A percentile compares a stretch with the other conserved stretches of the same genome.
Conservation (phyloP, 495 filamentous ascomycete species). For the Hypoxylon subgilvum region DNA sequence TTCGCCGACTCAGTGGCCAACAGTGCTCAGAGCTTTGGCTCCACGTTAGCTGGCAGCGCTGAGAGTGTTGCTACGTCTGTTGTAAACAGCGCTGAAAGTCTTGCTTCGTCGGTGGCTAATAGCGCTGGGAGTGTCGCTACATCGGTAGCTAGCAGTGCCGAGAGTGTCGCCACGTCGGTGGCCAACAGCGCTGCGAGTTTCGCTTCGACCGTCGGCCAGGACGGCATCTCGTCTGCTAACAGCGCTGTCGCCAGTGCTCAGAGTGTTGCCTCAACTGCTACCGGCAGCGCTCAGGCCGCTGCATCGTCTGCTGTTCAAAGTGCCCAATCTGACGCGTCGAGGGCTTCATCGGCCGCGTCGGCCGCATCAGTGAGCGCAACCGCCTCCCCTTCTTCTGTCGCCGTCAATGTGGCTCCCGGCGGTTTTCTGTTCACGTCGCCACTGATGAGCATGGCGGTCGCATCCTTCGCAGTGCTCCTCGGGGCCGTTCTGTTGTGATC, state of each 20-base stretch:
- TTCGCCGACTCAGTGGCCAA: slow-evolving; percentile 17
- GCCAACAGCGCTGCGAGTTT: slow-evolving; percentile 14
- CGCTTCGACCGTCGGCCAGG: slow-evolving; percentile 11
- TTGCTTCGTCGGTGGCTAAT: slow-evolving; percentile 6
- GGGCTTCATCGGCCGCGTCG: slow-evolving; percentile 1
- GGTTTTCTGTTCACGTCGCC: slow-evolving; percentile 16
- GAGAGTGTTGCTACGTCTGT: slow-evolving; percentile 18
- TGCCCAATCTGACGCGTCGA: slow-evolving; percentile 22
- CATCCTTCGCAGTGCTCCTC: slow-evolving; percentile 17
- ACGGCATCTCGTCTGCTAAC: slow-evolving; percentile 20
- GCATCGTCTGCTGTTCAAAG: slow-evolving; percentile 28
- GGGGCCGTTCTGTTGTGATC: slow-evolving; percentile 25
- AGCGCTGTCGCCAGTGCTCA: slow-evolving; percentile 21
- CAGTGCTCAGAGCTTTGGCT: slow-evolving; percentile 5
- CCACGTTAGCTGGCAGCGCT: neutral
- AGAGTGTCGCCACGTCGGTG: slow-evolving; percentile 7
- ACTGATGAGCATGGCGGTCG: slow-evolving; percentile 15
- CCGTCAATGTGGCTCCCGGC: slow-evolving; percentile 5
- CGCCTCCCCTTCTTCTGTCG: neutral
- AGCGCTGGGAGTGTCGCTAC: slow-evolving; percentile 13
- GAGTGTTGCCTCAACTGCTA: slow-evolving; percentile 33
- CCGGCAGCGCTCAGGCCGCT: slow-evolving; percentile 13
- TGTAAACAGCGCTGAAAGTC: slow-evolving; percentile 9
- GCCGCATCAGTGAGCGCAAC: slow-evolving; percentile 1
- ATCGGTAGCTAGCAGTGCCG: slow-evolving; percentile 12